Base-by-base conservation (phyloP, 225 moss, liverwort and hornwort genomes). In the Climacium dendroides region DNA sequence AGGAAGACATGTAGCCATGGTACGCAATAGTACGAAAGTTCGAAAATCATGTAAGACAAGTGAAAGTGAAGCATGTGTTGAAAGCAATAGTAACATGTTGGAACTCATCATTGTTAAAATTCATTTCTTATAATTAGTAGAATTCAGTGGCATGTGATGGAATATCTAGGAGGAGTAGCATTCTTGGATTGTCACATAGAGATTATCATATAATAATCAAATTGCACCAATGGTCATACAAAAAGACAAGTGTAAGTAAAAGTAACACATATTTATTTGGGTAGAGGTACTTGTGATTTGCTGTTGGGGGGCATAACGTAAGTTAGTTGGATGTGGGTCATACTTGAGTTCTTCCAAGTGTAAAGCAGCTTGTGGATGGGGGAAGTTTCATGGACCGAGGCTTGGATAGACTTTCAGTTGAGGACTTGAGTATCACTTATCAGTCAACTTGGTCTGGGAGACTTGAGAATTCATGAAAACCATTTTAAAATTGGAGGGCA, bases 251-350 rank as follows among this genome's bases (percentile, higher is more conserved):
- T 37, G 26, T 11, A 17, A 55, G 26, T 11, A 17, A 55, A 78
- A 55, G 0, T 25, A 25, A 37, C 1, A 11, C 37, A 57, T 37
- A 37, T 26, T 55, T 55, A 78, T 55, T 57, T 37, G 26, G 26
- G 11, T 55, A 55, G 7, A 78, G 7, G 26, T 37, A 25, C 15
- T 24, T 77, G 25, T 1, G 0, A 54, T n/a, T 35, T 0, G 14
- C 2, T 35, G 9, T 0, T 0, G 4, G 1, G 0, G 9, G 48
- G 8, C n/a, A n/a, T n/a, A n/a, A n/a, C n/a, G n/a, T n/a, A 45
- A 23, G 4, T 1, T 15, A 26, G 15, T 70, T 43, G 16, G 9
- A 32, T 74, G 13, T 12, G 7, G 4, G 7, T 11, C 9, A 1
- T 13, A 75, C 23, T 12, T 13, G 13, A 35, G 4, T 74, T 34